phyloP scores from a whole-genome alignment of 495 filamentous ascomycete species.

The Xylaria bambusicola region DNA sequence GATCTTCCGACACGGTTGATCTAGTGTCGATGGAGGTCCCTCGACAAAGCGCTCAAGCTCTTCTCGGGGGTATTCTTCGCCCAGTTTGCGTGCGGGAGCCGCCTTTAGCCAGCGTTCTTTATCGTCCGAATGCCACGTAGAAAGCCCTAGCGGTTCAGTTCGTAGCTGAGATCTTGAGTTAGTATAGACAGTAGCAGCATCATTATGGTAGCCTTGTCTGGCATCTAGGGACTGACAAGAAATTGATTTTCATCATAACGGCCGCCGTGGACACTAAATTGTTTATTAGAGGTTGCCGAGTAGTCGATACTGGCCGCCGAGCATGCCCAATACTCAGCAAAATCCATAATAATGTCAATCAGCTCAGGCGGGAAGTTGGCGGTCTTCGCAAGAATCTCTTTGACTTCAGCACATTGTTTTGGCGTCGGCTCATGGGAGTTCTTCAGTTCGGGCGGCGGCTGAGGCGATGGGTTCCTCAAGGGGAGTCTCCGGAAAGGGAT shows the following conservation, averaged over 20 bases:
- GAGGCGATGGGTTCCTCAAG: not conserved
- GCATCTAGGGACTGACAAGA: conserved; percentile 35
- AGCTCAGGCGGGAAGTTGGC: conserved; percentile 61
- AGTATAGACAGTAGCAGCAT: not conserved
- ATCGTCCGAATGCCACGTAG: conserved; percentile 27
- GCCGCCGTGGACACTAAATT: conserved; percentile 22
- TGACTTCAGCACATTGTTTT: conserved; percentile 50
- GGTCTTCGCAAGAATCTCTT: conserved; percentile 41
- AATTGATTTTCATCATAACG: conserved; percentile 34
- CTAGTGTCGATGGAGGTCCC: conserved; percentile 31
- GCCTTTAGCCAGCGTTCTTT: conserved; percentile 19
- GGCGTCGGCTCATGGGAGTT: conserved; percentile 34
- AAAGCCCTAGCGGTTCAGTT: conserved; percentile 43
- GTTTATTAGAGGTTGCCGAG: not conserved
- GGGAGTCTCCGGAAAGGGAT: conserved; percentile 20
- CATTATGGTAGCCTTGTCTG: not conserved
- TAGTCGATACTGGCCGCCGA: conserved; percentile 36
- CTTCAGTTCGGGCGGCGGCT: conserved; percentile 14
- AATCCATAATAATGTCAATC: conserved; percentile 66
- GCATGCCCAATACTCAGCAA: conserved; percentile 72
- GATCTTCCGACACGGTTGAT: conserved; percentile 57
- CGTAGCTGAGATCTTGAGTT: conserved; percentile 38
- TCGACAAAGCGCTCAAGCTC: conserved; percentile 35
- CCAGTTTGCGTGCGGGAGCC: conserved; percentile 22
- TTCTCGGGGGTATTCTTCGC: conserved; percentile 34